phyloP scores from a whole-genome alignment of 2,329 filamentous ascomycete species.

The Xylariaceae sp. region DNA sequence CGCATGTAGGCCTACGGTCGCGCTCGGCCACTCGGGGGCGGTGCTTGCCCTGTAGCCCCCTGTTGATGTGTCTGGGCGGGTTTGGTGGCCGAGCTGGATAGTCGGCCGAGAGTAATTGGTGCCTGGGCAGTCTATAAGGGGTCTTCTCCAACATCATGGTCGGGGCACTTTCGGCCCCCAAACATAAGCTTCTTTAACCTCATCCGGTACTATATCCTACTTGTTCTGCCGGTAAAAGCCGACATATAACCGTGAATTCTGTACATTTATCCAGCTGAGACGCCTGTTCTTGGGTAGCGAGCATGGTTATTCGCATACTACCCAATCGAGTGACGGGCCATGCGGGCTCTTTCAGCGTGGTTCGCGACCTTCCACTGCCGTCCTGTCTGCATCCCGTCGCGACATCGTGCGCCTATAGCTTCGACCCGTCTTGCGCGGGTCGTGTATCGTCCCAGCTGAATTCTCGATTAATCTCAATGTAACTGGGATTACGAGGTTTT shows the following conservation, averaged over 20 bases:
- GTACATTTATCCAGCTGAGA: neutral
- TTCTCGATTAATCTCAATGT: conserved; percentile 1
- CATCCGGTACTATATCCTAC: conserved; percentile 11
- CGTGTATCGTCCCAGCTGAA: neutral
- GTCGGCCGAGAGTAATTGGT: too few species aligned
- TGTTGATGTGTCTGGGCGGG: too few species aligned
- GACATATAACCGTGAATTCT: neutral
- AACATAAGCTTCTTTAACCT: conserved; percentile 14
- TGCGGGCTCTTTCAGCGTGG: neutral
- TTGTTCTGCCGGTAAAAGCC: neutral
- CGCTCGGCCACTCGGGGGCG: too few species aligned
- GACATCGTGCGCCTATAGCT: neutral
- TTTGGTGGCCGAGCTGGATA: too few species aligned
- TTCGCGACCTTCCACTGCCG: neutral
- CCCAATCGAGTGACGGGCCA: neutral
- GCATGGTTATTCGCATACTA: neutral
- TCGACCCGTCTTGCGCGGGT: neutral
- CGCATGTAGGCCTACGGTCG: too few species aligned
- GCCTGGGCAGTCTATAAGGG: too few species aligned
- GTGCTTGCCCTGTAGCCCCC: too few species aligned
- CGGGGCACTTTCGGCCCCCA: conserved; percentile 15
- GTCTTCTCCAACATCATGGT: too few species aligned
- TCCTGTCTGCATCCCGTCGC: neutral
- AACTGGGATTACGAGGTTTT: conserved; percentile 9
- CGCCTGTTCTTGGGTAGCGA: neutral